Evolutionary conservation across 371 early-diverging fungal species (phyloP).

Genomic region (Blyttiomyces sp.): DNA sequence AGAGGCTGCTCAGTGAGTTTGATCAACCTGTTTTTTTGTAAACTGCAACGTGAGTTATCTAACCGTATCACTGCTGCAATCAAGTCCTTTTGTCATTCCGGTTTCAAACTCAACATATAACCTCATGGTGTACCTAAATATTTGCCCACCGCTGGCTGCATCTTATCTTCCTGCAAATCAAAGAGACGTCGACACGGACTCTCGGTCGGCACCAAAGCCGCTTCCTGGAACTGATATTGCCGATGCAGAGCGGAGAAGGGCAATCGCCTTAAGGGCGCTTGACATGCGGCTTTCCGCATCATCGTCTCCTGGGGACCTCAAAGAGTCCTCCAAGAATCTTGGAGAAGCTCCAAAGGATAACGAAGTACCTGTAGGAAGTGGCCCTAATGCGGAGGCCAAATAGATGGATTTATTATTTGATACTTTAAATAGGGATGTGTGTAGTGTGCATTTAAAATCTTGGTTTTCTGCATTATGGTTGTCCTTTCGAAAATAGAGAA

Average conservation of each 20-base stretch:
- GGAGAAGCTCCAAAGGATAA: too few species aligned
- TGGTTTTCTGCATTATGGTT: too few species aligned
- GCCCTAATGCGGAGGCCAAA: too few species aligned
- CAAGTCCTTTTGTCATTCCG: constrained; percentile 38
- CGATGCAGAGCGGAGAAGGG: constrained; percentile 45
- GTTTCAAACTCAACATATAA: constrained; percentile 38
- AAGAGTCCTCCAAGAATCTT: too few species aligned
- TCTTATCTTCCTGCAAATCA: neutral
- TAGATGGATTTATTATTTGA: too few species aligned
- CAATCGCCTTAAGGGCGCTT: constrained; percentile 42
- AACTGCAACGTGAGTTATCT: neutral
- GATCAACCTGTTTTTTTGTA: constrained; percentile 1
- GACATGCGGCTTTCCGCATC: constrained; percentile 36
- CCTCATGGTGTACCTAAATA: constrained; percentile 23
- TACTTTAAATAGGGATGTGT: too few species aligned
- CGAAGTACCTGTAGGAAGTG: too few species aligned
- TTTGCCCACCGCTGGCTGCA: constrained; percentile 34
- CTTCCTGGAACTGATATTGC: constrained; percentile 21
- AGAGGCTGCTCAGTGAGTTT: constrained; percentile 60
- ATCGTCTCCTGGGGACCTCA: too few species aligned
- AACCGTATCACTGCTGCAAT: neutral
- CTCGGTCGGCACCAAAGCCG: constrained; percentile 4
- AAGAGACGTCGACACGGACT: neutral
- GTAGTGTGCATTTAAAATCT: too few species aligned
- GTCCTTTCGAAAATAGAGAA: too few species aligned